Conservation (phyloP, 169 alveolate species). For the Plasmodium vivax region DNA sequence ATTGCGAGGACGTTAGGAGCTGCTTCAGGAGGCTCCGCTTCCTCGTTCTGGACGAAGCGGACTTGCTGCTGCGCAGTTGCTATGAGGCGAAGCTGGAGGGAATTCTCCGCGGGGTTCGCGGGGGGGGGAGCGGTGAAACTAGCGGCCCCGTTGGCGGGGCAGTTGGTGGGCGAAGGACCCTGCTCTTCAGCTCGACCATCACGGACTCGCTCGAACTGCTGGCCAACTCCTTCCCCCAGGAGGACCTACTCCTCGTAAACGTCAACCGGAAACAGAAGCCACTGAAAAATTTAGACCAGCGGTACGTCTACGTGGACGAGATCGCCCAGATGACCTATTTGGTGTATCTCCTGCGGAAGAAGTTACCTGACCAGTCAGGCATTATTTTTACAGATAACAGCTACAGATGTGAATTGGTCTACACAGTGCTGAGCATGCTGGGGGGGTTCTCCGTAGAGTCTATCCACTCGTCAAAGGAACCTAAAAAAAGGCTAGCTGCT, state of each 20-base stretch:
- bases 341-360: constrained; percentile 37
- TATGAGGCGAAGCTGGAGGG: constrained; percentile 86
- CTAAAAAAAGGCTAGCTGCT: constrained; percentile 93
- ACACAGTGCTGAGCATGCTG: constrained; percentile 91
- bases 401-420: constrained; percentile 89
- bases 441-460: constrained; percentile 93
- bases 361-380: constrained; percentile 75
- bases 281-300: constrained; percentile 37
- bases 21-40: constrained; percentile 88
- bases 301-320: constrained; percentile 38
- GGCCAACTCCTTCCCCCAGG: constrained; percentile 16
- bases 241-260: constrained; percentile 21
- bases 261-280: constrained; percentile 57
- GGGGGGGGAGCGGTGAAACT: too few species aligned
- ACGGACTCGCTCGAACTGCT: constrained; percentile 82
- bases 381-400: constrained; percentile 96
- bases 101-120: constrained; percentile 83
- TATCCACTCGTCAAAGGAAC: constrained; percentile 96
- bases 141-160: too few species aligned
- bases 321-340: constrained; percentile 50
- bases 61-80: constrained; percentile 90
- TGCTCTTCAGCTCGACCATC: constrained; percentile 97
- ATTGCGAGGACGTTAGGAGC: constrained; percentile 72
- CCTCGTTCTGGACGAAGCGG: constrained; percentile 98
- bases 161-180: constrained; percentile 89